phyloP scores from a whole-genome alignment of 176 grass and related monocot species.

The Typha latifolia region DNA sequence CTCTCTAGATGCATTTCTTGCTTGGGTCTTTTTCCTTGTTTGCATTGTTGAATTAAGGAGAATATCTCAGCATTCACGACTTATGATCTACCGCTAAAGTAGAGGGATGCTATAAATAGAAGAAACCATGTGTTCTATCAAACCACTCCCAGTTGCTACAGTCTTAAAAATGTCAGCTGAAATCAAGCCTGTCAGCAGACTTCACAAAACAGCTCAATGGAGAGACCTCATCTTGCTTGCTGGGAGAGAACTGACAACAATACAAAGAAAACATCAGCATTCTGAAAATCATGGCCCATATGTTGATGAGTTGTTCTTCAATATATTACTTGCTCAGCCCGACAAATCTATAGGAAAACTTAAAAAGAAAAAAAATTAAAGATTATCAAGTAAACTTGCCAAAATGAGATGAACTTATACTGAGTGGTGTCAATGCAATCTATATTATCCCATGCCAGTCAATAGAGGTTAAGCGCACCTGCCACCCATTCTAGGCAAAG shows the following conservation, averaged over 20 bases:
- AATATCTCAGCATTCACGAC: background rate
- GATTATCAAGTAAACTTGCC: too few relatives aligned
- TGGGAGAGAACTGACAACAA: background rate
- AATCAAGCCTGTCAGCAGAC: background rate
- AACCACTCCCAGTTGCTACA: background rate
- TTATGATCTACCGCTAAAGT: background rate
- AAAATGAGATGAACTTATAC: too few relatives aligned
- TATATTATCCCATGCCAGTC: too few relatives aligned
- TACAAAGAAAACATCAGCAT: too few relatives aligned
- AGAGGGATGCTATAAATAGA: background rate
- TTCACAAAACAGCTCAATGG: background rate
- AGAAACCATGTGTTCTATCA: background rate
- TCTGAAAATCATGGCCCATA: too few relatives aligned
- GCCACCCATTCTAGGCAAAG: too few relatives aligned
- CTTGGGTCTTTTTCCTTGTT: slow-evolving; percentile 57
- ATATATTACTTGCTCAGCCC: too few relatives aligned
- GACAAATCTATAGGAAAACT: too few relatives aligned
- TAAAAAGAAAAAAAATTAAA: too few relatives aligned
- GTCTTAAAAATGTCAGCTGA: background rate
- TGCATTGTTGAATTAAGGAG: slow-evolving; percentile 47
- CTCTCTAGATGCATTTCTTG: slow-evolving; percentile 44
- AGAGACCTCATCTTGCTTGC: background rate
- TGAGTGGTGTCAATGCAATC: too few relatives aligned
- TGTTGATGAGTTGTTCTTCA: too few relatives aligned
- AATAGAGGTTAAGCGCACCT: too few relatives aligned